These are phyloP conservation scores for Chloromonas sp. DNA, from an alignment of 163 green algal genomes.

Conservation along the genomic window DNA sequence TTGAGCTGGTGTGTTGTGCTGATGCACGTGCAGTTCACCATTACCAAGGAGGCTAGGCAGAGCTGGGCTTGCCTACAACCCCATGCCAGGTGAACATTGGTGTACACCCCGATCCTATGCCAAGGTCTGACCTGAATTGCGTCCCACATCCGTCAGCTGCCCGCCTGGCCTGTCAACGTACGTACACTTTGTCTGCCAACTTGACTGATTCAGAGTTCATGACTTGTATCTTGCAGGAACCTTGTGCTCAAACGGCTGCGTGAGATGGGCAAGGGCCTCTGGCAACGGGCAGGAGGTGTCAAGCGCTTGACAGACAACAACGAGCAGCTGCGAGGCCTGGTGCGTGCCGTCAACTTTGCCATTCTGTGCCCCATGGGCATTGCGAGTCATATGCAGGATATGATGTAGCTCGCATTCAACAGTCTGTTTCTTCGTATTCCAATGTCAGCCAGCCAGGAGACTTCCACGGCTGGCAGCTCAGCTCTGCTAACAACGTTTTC, in stretches of 20 bases:
- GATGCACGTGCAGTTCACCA: conserved; percentile 34
- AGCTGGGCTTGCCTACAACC: conserved; percentile 39
- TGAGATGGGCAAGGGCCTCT: conserved; percentile 33
- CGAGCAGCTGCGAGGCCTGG: not conserved
- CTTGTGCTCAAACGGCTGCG: conserved; percentile 43
- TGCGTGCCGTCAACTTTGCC: not conserved
- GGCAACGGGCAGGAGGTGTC: conserved; percentile 16
- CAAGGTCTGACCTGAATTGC: not conserved
- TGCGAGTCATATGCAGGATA: too few relatives aligned
- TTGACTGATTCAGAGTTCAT: not conserved
- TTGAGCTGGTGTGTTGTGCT: too few relatives aligned
- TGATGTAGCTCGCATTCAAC: too few relatives aligned
- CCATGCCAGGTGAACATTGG: conserved; percentile 26
- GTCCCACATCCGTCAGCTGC: not conserved
- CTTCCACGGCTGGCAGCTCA: not conserved
- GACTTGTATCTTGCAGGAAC: conserved; percentile 6
- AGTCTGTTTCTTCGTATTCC: too few relatives aligned
- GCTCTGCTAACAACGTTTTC: not conserved
- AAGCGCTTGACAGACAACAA: conserved; percentile 16
- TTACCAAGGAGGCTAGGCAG: conserved; percentile 45
- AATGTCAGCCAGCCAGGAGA: too few relatives aligned
- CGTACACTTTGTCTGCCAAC: not conserved
- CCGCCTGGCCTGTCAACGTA: not conserved
- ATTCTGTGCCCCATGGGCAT: not conserved
- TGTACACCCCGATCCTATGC: not conserved